phyloP scores from a whole-genome alignment of 768 basidiomycete species.

The Boletus sp. region DNA sequence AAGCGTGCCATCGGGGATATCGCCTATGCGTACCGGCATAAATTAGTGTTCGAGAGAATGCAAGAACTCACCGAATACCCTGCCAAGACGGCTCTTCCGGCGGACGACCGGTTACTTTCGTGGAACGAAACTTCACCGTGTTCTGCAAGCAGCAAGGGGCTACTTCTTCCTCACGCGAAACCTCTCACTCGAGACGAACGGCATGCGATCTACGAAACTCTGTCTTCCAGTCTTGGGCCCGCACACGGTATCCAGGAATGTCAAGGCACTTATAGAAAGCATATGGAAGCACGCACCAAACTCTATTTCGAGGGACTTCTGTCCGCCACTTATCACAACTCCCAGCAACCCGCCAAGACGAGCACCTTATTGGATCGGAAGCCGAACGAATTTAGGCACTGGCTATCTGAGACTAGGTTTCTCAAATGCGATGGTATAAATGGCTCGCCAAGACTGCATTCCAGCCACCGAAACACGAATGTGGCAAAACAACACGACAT shows the following conservation, averaged over 20 bases:
- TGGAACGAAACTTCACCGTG: constrained; percentile 22
- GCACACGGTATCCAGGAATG: constrained; percentile 47
- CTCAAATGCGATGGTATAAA: constrained; percentile 22
- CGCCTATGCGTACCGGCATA: constrained; percentile 28
- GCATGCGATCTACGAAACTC: constrained; percentile 47
- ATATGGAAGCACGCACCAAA: constrained; percentile 48
- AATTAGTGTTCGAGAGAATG: constrained; percentile 27
- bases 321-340: constrained; percentile 15
- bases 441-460: constrained; percentile 9
- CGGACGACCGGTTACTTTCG: constrained; percentile 8
- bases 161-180: constrained; percentile 21
- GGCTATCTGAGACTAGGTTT: constrained; percentile 30
- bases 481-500: constrained; percentile 9
- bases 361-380: constrained; percentile 12
- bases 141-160: constrained; percentile 13
- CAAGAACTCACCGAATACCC: constrained; percentile 22
- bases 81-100: background rate
- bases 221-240: constrained; percentile 49
- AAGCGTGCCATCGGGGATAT: constrained; percentile 29
- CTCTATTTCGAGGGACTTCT: constrained; percentile 47
- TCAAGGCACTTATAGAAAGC: constrained; percentile 49
- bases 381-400: constrained; percentile 29
- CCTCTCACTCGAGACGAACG: constrained; percentile 47
- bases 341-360: constrained; percentile 13
- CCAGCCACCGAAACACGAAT: constrained; percentile 13